Percentiles rank a stretch among this genome's conserved stretches.
These are phyloP conservation scores for Mucor velutinosus DNA, from an alignment of 371 early-diverging fungal genomes.

Conservation along the genomic window DNA sequence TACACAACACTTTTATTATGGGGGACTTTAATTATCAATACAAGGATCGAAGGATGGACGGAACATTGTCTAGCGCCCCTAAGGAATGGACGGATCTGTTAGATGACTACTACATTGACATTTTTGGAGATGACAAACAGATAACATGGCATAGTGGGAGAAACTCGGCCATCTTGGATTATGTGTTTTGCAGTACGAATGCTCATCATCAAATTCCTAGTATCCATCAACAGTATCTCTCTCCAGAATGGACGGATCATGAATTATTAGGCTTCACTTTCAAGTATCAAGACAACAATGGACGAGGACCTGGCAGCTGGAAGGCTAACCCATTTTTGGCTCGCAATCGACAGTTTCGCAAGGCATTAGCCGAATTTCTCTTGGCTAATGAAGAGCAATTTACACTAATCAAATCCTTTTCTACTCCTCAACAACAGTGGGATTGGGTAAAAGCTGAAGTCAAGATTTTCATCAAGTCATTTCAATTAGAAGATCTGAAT, in stretches of 20 bases:
- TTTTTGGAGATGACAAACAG: neutral
- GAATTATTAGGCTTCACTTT: neutral
- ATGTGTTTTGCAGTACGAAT: neutral
- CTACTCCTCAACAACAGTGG: neutral
- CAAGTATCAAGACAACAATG: neutral
- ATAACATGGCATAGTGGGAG: neutral
- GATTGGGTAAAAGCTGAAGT: neutral
- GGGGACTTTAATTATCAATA: too few species aligned
- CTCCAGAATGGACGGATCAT: conserved; percentile 1
- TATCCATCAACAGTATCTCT: neutral
- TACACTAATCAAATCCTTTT: neutral
- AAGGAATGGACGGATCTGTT: neutral
- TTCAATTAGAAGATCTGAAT: neutral
- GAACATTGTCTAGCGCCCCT: neutral
- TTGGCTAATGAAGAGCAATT: neutral
- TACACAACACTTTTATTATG: neutral
- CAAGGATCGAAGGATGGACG: neutral
- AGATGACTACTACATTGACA: neutral
- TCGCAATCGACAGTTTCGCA: neutral
- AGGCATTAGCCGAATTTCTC: neutral
- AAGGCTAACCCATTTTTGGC: neutral
- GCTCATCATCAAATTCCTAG: neutral
- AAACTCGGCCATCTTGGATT: neutral
- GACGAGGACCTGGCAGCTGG: neutral
- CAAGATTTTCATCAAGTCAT: neutral